These are phyloP conservation scores for Cadophora sp. DNA, from an alignment of 2,329 filamentous ascomycete genomes.

Conservation along the genomic window DNA sequence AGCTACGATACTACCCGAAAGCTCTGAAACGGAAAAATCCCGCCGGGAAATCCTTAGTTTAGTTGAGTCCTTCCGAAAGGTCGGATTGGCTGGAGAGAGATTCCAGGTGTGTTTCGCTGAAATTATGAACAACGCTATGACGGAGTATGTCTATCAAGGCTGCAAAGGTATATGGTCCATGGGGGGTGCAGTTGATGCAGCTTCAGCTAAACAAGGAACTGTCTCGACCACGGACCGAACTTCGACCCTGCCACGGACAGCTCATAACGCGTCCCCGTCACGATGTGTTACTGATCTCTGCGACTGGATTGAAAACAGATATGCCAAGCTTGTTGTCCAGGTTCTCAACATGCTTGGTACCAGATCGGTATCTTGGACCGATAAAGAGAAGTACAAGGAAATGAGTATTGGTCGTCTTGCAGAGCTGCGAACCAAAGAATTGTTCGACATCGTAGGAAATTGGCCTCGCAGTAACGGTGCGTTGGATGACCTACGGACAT, in stretches of 20 bases:
- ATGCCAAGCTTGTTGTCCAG: conserved; percentile 68
- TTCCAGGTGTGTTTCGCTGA: conserved; percentile 77
- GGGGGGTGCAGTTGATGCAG: neutral
- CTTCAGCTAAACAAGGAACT: neutral
- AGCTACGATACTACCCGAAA: conserved; percentile 27
- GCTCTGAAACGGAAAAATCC: conserved; percentile 46
- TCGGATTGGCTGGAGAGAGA: conserved; percentile 72
- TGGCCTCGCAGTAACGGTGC: conserved; percentile 78
- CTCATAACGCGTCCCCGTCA: conserved; percentile 51
- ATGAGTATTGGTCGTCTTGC: conserved; percentile 73
- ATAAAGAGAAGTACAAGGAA: conserved; percentile 74
- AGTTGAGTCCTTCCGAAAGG: conserved; percentile 64
- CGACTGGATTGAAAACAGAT: conserved; percentile 72
- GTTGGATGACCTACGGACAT: conserved; percentile 75
- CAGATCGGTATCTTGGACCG: conserved; percentile 54
- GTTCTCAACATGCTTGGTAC: conserved; percentile 55
- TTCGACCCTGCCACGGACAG: conserved; percentile 43
- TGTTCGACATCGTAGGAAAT: conserved; percentile 80
- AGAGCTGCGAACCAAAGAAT: conserved; percentile 69
- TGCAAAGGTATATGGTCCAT: conserved; percentile 68
- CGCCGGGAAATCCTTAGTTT: conserved; percentile 61
- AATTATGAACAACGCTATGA: conserved; percentile 71
- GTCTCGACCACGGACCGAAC: conserved; percentile 13
- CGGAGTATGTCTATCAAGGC: conserved; percentile 64
- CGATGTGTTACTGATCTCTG: conserved; percentile 65